Evolutionary conservation across 768 basidiomycete genomes (phyloP), one percentile per base, ranked within the genome.

Genomic region (Paxillus involutus): DNA sequence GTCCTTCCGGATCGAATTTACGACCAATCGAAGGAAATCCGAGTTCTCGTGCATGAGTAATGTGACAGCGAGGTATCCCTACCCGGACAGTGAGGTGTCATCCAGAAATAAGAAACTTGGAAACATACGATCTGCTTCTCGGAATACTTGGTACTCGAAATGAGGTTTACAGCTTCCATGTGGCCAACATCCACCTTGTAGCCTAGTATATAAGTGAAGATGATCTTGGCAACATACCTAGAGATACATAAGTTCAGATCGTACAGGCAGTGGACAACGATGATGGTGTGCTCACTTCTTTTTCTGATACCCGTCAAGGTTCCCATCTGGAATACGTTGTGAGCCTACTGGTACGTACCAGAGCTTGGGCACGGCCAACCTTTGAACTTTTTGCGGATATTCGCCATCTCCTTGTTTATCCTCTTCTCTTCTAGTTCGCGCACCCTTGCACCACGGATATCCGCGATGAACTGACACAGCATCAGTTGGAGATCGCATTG

Each of bases 321-420:
- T 91, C 29, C 90, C 90, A 60, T 92, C 90, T 92, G 52, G 36
- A 59, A 56, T 29, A 33, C 39, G n/a, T 21, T 33, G 42, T 58
- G 49, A 57, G 48, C 43, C 16, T 29, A 40, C 45, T 32, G 44
- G 42, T 30, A 47, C n/a, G 40, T 48, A 49, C 48, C 29, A 43
- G 35, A 19, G 40, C 16, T 17, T 66, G 48, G 47, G 56, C 36
- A 43, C 37, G 37, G 13, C 55, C 33, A 45, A 90, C 94, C 93
- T 81, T 98, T 98, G 80, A 99, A 98, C 73, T 96, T 94, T 79
- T 97, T 96, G 56, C 97, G 80, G 58, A 99, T 99, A 64, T 99
- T 98, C 1, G 97, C 97, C 97, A 99, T 98, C 75, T 99, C 97
- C 73, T 98, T 95, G 76, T 99, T 99, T 63, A 99, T 97, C 51